phyloP scores from a whole-genome alignment of 345 rosid genomes.

The Hirschfeldia incana region DNA sequence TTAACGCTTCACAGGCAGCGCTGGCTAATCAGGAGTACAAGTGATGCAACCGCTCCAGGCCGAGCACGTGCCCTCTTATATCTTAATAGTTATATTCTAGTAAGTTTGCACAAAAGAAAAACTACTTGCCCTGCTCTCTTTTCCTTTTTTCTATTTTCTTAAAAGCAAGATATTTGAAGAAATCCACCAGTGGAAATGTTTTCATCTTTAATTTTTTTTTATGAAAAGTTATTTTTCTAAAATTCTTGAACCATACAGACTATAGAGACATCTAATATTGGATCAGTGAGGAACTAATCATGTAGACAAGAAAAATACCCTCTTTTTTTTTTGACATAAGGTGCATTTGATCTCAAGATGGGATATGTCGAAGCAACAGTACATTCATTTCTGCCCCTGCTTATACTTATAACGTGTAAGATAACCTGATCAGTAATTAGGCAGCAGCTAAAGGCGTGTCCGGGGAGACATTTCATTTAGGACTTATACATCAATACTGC shows the following conservation, averaged over 20 bases:
- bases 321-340: not conserved
- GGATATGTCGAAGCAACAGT: not conserved
- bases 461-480: not conserved
- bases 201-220: slow-evolving; percentile 34
- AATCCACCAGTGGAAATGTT: slow-evolving; percentile 44
- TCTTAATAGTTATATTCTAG: not conserved
- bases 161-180: not conserved
- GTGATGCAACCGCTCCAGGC: not conserved
- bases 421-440: slow-evolving; percentile 2
- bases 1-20: not conserved
- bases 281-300: not conserved
- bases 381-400: not conserved
- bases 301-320: not conserved
- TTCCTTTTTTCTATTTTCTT: not conserved
- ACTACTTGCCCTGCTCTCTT: slow-evolving; percentile 33
- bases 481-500: too few species aligned
- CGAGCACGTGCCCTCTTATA: not conserved
- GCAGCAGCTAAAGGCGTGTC: not conserved
- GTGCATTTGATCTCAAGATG: not conserved
- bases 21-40: not conserved
- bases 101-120: too few species aligned
- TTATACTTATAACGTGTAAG: not conserved
- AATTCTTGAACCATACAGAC: not conserved
- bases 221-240: not conserved
- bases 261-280: not conserved